Evolutionary conservation across 2,329 filamentous ascomycete species (phyloP).

Genomic region (Cladophialophora yegresii): DNA sequence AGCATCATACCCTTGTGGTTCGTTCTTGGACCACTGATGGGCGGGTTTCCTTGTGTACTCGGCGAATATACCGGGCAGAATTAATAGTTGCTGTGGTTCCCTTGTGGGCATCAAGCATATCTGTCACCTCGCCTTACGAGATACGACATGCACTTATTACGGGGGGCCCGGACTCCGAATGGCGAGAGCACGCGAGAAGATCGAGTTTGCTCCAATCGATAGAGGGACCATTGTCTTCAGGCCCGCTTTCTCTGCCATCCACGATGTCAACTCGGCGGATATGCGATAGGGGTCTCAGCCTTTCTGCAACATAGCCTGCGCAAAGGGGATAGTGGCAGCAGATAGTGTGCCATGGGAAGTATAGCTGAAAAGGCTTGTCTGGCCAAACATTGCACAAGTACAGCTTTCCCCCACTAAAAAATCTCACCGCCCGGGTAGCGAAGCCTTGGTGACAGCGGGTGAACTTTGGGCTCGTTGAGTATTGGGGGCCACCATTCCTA

Average conservation of each 20-base stretch:
- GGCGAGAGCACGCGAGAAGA: conserved; percentile 22
- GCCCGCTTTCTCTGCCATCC: conserved; percentile 6
- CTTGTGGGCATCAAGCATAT: conserved; percentile 1
- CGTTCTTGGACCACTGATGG: conserved; percentile 6
- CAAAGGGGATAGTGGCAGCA: conserved; percentile 10
- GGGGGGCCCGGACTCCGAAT: conserved; percentile 30
- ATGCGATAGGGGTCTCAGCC: conserved; percentile 15
- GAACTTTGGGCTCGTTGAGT: conserved; percentile 8
- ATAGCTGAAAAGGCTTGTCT: conserved; percentile 13
- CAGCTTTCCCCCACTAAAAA: conserved; percentile 8
- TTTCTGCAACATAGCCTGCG: neutral
- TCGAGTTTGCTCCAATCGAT: conserved; percentile 14
- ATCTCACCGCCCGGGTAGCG: conserved; percentile 29
- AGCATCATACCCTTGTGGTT: conserved; percentile 2
- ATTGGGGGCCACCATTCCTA: conserved; percentile 36
- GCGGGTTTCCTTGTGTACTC: conserved; percentile 4
- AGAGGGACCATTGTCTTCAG: conserved; percentile 7
- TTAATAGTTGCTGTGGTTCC: conserved; percentile 15
- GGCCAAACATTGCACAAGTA: conserved; percentile 2
- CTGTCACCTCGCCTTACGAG: conserved; percentile 22
- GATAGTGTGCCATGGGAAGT: conserved; percentile 12
- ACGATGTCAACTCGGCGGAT: conserved; percentile 7
- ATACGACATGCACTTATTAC: conserved; percentile 22
- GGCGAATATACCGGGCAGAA: neutral
- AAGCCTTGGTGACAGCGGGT: neutral